Conservation (phyloP, 2,329 filamentous ascomycete species). For the Magnaporthiopsis rhizophila region DNA sequence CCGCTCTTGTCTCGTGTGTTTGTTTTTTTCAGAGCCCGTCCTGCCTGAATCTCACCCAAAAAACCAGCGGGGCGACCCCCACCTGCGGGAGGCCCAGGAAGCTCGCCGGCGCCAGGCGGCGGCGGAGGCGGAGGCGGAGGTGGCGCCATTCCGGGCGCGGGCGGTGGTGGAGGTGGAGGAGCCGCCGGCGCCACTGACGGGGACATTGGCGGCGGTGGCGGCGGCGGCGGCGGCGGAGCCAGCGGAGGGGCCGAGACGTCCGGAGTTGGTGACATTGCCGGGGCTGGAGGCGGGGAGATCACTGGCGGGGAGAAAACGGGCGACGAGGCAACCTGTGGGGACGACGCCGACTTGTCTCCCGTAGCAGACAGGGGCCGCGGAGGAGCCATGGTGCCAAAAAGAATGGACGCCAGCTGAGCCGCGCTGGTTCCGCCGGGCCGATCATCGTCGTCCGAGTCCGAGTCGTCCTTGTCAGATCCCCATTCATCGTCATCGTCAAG, state of each 20-base stretch:
- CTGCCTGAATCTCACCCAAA: conserved; percentile 74
- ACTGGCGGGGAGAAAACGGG: conserved; percentile 25
- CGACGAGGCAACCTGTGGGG: conserved; percentile 26
- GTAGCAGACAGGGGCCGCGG: conserved; percentile 80
- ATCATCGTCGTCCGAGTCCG: conserved; percentile 69
- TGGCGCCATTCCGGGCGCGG: conserved; percentile 25
- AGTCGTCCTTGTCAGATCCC: conserved; percentile 61
- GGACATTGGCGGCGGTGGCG: conserved; percentile 19
- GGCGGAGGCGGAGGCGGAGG: conserved; percentile 27
- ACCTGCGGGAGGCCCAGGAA: conserved; percentile 28
- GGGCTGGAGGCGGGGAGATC: conserved; percentile 27
- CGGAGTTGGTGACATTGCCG: conserved; percentile 24
- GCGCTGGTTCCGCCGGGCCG: conserved; percentile 74
- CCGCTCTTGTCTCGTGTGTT: conserved; percentile 79
- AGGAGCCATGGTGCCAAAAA: conserved; percentile 95
- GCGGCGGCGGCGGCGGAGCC: conserved; percentile 23
- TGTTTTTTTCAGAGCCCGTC: conserved; percentile 75
- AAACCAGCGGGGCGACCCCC: conserved; percentile 51
- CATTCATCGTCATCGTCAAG: conserved; percentile 62
- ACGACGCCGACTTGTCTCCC: conserved; percentile 53
- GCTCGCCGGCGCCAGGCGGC: conserved; percentile 11
- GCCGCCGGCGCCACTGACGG: conserved; percentile 15
- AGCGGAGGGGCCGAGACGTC: conserved; percentile 17
- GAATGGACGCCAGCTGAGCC: conserved; percentile 84
- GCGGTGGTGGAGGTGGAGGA: conserved; percentile 28